phyloP scores from a whole-genome alignment of 2,329 filamentous ascomycete genomes.

The Verticillium isaacii region DNA sequence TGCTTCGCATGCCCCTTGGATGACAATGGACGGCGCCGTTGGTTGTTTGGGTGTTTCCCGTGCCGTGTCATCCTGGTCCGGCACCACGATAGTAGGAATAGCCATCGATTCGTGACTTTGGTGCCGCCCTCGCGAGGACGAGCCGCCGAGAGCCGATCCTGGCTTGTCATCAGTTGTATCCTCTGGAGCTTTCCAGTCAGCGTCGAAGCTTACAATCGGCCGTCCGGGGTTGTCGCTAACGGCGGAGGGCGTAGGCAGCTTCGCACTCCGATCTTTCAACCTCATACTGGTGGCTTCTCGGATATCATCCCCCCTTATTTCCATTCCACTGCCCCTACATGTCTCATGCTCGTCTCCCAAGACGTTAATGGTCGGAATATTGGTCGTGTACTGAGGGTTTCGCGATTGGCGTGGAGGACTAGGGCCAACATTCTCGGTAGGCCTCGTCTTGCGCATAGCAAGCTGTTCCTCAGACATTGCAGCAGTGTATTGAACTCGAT shows the following conservation, averaged over 20 bases:
- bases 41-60: slow-evolving; percentile 20
- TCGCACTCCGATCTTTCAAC: slow-evolving; percentile 79
- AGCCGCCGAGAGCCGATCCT: slow-evolving; percentile 16
- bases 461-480: slow-evolving; percentile 34
- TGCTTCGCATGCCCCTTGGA: slow-evolving; percentile 25
- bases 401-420: slow-evolving; percentile 81
- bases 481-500: slow-evolving; percentile 43
- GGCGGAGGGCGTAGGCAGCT: slow-evolving; percentile 80
- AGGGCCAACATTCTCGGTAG: slow-evolving; percentile 67
- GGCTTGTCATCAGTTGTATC: slow-evolving; percentile 62
- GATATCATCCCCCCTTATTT: slow-evolving; percentile 84
- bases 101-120: slow-evolving; percentile 32
- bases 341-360: slow-evolving; percentile 25
- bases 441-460: slow-evolving; percentile 23
- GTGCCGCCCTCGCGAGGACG: slow-evolving; percentile 25
- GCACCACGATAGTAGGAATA: slow-evolving; percentile 52
- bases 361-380: slow-evolving; percentile 36
- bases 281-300: slow-evolving; percentile 85
- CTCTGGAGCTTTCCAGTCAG: slow-evolving; percentile 71
- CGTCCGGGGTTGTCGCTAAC: slow-evolving; percentile 87
- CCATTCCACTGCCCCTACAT: slow-evolving; percentile 47
- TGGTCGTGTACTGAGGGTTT: slow-evolving; percentile 75
- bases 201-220: slow-evolving; percentile 96
- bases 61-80: slow-evolving; percentile 37
- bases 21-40: slow-evolving; percentile 37